These are phyloP conservation scores for Verticillium tricorpus DNA, from an alignment of 2,329 filamentous ascomycete species.

Conservation along the genomic window DNA sequence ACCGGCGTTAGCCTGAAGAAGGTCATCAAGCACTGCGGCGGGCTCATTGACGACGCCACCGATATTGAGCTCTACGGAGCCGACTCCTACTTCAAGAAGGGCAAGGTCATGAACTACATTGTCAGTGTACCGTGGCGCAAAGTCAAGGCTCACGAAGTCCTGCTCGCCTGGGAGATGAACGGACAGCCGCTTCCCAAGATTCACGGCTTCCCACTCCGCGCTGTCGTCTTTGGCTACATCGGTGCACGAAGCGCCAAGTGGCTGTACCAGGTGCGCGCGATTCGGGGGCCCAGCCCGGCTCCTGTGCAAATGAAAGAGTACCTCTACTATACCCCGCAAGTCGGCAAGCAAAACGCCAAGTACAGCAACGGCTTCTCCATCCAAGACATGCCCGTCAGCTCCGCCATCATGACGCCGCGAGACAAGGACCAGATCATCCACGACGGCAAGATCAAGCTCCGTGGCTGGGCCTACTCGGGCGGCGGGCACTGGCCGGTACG, in stretches of 20 bases:
- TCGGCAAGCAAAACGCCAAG: conserved; percentile 61
- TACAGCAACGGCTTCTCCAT: conserved; percentile 60
- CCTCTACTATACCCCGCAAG: conserved; percentile 63
- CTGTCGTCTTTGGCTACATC: conserved; percentile 62
- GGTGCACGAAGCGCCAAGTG: conserved; percentile 62
- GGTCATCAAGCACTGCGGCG: conserved; percentile 66
- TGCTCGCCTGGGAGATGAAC: conserved; percentile 71
- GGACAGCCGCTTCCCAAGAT: conserved; percentile 58
- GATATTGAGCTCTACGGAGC: conserved; percentile 67
- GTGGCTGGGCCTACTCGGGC: conserved; percentile 56
- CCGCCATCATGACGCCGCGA: conserved; percentile 61
- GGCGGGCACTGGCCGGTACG: conserved; percentile 56
- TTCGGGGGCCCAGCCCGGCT: conserved; percentile 48
- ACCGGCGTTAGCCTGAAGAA: conserved; percentile 63
- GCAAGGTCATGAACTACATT: conserved; percentile 60
- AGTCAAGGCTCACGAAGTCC: conserved; percentile 61
- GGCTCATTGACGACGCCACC: conserved; percentile 46
- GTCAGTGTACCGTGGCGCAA: conserved; percentile 65
- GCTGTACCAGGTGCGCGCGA: conserved; percentile 59
- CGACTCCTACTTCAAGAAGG: conserved; percentile 70
- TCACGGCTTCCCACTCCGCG: conserved; percentile 60
- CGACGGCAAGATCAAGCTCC: conserved; percentile 50
- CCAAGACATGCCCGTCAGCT: conserved; percentile 68
- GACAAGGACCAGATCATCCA: conserved; percentile 59
- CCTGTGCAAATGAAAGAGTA: conserved; percentile 64